A percentile compares a stretch with the other conserved stretches of the same genome.
These are phyloP conservation scores for Zalaria sp. DNA, from an alignment of 2,329 filamentous ascomycete species.

Conservation along the genomic window DNA sequence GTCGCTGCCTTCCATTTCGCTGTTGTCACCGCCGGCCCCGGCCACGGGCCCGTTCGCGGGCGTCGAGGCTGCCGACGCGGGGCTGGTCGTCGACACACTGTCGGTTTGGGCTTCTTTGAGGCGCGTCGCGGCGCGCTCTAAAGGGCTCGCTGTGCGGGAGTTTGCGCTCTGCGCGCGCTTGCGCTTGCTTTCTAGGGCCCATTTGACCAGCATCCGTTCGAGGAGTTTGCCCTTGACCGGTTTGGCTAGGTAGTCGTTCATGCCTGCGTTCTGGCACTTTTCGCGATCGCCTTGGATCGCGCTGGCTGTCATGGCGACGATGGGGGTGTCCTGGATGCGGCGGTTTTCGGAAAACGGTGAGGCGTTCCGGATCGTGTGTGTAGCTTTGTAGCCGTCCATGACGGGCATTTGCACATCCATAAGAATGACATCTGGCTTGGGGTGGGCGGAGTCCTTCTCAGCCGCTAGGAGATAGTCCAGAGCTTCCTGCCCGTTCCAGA, in stretches of 20 bases:
- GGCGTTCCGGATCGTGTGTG: conserved; percentile 57
- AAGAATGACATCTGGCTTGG: conserved; percentile 58
- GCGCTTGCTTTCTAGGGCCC: conserved; percentile 37
- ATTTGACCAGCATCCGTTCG: conserved; percentile 58
- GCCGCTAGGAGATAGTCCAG: conserved; percentile 52
- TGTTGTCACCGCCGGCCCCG: too few relatives aligned
- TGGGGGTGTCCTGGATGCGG: conserved; percentile 46
- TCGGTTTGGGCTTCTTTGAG: not conserved
- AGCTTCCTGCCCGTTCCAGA: conserved; percentile 68
- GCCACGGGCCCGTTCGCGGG: too few relatives aligned
- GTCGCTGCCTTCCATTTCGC: not conserved
- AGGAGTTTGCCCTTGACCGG: conserved; percentile 55
- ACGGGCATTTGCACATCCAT: conserved; percentile 34
- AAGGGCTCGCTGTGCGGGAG: not conserved
- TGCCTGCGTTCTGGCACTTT: conserved; percentile 58
- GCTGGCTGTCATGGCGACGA: conserved; percentile 70
- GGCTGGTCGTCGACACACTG: not conserved
- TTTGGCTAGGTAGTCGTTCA: conserved; percentile 63
- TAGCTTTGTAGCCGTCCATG: conserved; percentile 65
- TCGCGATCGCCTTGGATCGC: conserved; percentile 65
- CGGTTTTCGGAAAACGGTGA: conserved; percentile 47
- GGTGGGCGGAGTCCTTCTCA: conserved; percentile 30
- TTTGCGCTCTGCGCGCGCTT: conserved; percentile 9
- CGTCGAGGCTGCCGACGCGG: not conserved
- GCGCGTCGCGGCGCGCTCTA: not conserved